These are phyloP conservation scores for Diaporthe ampelina DNA, from an alignment of 2,329 filamentous ascomycete genomes.

Conservation along the genomic window DNA sequence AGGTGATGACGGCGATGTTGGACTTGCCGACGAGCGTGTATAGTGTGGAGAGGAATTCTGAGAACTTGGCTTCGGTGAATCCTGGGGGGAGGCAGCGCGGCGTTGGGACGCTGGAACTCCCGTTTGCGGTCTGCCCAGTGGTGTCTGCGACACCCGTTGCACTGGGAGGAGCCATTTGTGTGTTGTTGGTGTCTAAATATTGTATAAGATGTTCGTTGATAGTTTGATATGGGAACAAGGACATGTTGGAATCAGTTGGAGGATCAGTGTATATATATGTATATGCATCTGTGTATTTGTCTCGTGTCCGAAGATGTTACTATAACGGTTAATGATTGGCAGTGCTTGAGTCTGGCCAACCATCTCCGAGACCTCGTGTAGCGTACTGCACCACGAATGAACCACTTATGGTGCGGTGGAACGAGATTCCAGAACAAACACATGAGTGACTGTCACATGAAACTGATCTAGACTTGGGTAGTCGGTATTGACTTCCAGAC, in stretches of 20 bases:
- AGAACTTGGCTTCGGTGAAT: not conserved
- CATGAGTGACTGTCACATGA: not conserved
- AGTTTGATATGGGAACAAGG: not conserved
- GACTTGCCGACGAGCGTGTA: conserved; percentile 10
- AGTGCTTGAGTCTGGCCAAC: not conserved
- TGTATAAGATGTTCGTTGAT: not conserved
- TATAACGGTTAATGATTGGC: not conserved
- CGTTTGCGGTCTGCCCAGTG: not conserved
- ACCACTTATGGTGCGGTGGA: not conserved
- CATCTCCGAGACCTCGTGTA: not conserved
- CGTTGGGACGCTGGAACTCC: not conserved
- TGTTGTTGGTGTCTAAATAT: not conserved
- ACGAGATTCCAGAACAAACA: not conserved
- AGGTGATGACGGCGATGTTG: conserved; percentile 3
- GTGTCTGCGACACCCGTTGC: conserved; percentile 13
- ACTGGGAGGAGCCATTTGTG: conserved; percentile 21
- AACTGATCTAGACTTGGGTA: not conserved
- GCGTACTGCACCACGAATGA: not conserved
- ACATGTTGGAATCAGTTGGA: not conserved
- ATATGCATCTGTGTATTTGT: not conserved
- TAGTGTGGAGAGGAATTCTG: not conserved
- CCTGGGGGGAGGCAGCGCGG: conserved; percentile 16
- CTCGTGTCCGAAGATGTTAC: not conserved
- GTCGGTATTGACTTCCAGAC: not conserved
- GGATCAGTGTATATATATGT: not conserved